Evolutionary conservation across 1,284 basidiomycete species (phyloP), one percentile per base, ranked within the genome.

Genomic region (Chalciporus sp.): DNA sequence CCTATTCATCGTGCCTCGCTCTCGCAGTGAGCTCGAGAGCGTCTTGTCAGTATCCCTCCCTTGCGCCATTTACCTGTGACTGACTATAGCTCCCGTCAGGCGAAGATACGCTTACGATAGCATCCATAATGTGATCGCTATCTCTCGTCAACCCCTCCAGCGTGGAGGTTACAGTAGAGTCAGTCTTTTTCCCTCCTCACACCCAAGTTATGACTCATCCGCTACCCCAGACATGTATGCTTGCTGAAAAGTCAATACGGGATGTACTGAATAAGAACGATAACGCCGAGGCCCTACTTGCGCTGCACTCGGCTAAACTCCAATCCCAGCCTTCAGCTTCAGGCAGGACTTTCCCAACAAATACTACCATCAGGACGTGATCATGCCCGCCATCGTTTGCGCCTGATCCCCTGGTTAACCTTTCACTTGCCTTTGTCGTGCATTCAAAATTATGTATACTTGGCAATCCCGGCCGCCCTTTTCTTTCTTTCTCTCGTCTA

Each of bases 71-170:
- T 37, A 23, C 10, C 45, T 27, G 14, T 20, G 19, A 42, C 48
- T 59, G 20, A 59, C 39, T 39, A 3, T 29, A 26, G 53, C 61
- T 58, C 61, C 37, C 59, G 17, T 27, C 66, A 90, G 87, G 58
- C 77, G 82, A 56, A 77, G 89, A 63, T 91, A 91, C 64, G 81
- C 85, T 1, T 84, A 87, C 62, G 89, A 91, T 59, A 82, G 84
- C 9, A 88, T 92, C 54, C 90, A 92, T 68, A 91, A 91, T 66
- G 81, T 81, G 5, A 89, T 92, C 63, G 76, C 89, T 8, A 78
- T 78, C 54, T 84, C 85, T 58, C 83, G 86, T 42, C 80, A 80
- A 27, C 73, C 83, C 20, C 73, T 91, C 10, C 78, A 84, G 58
- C 75, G 79, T 4, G 88, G 88, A 28, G 88, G 88, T 35, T 91